Conservation (phyloP, 805 yeast species). For the Debaryomyces hansenii region DNA sequence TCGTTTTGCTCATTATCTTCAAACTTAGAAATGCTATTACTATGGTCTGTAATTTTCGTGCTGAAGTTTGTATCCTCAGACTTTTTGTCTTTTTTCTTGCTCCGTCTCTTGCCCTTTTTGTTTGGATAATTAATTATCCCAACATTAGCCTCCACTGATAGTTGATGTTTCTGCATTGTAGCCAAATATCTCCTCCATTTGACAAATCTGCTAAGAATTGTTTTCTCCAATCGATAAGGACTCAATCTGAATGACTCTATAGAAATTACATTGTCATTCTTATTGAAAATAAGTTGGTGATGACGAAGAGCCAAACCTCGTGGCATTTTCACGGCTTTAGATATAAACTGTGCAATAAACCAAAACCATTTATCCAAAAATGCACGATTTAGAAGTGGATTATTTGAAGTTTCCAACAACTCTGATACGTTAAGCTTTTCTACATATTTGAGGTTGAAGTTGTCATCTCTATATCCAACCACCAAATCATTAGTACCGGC, state of each 20-base stretch:
- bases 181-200: neutral
- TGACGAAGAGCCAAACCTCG: neutral
- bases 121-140: too few relatives aligned
- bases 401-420: neutral
- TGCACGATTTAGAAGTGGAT: neutral
- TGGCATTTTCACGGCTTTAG: neutral
- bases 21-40: too few relatives aligned
- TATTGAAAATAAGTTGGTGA: neutral
- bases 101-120: too few relatives aligned
- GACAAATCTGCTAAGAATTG: neutral
- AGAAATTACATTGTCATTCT: neutral
- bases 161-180: neutral
- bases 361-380: slow-evolving; percentile 8
- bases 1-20: too few relatives aligned
- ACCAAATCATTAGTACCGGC: slow-evolving; percentile 5
- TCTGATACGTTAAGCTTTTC: slow-evolving; percentile 2
- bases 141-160: neutral
- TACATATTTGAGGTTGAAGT: slow-evolving; percentile 2
- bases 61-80: too few relatives aligned
- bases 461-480: slow-evolving; percentile 8
- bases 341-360: slow-evolving; percentile 6
- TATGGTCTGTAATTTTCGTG: too few relatives aligned
- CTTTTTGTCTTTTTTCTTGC: too few relatives aligned
- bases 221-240: neutral
- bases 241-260: neutral